Percentiles rank a stretch among this genome's conserved stretches.
Evolutionary conservation across 371 early-diverging fungal genomes (phyloP).

Genomic region (Mucor piriformis): DNA sequence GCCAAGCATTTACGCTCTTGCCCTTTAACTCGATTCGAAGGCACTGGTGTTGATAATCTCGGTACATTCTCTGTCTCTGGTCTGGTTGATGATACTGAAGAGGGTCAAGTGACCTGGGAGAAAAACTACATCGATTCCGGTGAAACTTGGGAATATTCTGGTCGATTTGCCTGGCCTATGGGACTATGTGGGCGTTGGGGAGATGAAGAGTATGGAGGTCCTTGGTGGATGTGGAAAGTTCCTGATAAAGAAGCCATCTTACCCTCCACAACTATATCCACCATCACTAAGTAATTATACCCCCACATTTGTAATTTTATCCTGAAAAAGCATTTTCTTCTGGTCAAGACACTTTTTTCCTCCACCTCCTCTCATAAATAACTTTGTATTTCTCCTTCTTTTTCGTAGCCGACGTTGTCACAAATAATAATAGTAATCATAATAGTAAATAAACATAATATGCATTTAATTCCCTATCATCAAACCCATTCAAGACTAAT

Average conservation of each 20-base stretch:
- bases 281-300: conserved; percentile 1
- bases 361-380: neutral
- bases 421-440: neutral
- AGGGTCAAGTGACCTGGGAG: conserved; percentile 52
- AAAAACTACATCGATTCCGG: conserved; percentile 47
- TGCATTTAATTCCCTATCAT: too few species aligned
- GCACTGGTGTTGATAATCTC: conserved; percentile 45
- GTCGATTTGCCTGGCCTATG: conserved; percentile 47
- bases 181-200: conserved; percentile 54
- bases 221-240: conserved; percentile 56
- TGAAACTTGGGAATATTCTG: conserved; percentile 54
- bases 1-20: conserved; percentile 34
- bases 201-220: conserved; percentile 54
- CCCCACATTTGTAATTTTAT: conserved; percentile 1
- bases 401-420: neutral
- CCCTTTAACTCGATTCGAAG: conserved; percentile 51
- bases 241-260: conserved; percentile 10
- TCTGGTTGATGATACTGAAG: conserved; percentile 50
- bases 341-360: conserved; percentile 6
- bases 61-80: conserved; percentile 47
- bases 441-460: neutral
- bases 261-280: neutral
- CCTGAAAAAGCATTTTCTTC: conserved; percentile 3
- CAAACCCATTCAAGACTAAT: too few species aligned
- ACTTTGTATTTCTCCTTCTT: neutral